A percentile compares a stretch with the other conserved stretches of the same genome.
These are phyloP conservation scores for Metschnikowia proteae DNA, from an alignment of 805 yeast genomes.

Conservation along the genomic window DNA sequence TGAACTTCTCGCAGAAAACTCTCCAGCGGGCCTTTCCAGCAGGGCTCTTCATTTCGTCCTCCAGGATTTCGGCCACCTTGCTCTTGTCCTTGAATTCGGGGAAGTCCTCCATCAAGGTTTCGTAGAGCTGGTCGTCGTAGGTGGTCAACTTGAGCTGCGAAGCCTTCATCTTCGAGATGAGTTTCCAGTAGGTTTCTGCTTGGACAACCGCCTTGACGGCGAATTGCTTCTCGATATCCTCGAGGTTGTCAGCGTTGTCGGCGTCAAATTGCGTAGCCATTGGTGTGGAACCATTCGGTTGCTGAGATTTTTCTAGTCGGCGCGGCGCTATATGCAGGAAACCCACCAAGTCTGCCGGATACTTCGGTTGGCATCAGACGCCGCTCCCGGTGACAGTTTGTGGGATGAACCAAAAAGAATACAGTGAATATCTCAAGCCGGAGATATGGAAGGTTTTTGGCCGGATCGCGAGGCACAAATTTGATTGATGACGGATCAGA, in stretches of 20 bases:
- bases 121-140: conserved; percentile 67
- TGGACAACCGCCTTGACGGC: conserved; percentile 97
- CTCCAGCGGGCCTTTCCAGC: conserved; percentile 90
- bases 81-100: conserved; percentile 79
- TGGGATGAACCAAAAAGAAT: too few species aligned
- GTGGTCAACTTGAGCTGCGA: conserved; percentile 69
- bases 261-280: conserved; percentile 61
- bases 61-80: conserved; percentile 56
- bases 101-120: conserved; percentile 60
- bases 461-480: too few species aligned
- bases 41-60: conserved; percentile 76
- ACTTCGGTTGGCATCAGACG: too few species aligned
- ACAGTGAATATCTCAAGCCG: too few species aligned
- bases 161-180: conserved; percentile 73
- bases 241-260: conserved; percentile 89
- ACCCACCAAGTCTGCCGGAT: background rate
- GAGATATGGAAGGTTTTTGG: too few species aligned
- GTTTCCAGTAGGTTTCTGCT: conserved; percentile 89
- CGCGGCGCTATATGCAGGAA: background rate
- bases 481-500: too few species aligned
- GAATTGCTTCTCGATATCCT: conserved; percentile 94
- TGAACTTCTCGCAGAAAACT: conserved; percentile 75
- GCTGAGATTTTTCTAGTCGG: conserved; percentile 1
- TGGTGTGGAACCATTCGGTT: background rate
- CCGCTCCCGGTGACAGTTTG: too few species aligned